These are phyloP conservation scores for Tricladium varicosporioides DNA, from an alignment of 2,329 filamentous ascomycete genomes.

Conservation along the genomic window DNA sequence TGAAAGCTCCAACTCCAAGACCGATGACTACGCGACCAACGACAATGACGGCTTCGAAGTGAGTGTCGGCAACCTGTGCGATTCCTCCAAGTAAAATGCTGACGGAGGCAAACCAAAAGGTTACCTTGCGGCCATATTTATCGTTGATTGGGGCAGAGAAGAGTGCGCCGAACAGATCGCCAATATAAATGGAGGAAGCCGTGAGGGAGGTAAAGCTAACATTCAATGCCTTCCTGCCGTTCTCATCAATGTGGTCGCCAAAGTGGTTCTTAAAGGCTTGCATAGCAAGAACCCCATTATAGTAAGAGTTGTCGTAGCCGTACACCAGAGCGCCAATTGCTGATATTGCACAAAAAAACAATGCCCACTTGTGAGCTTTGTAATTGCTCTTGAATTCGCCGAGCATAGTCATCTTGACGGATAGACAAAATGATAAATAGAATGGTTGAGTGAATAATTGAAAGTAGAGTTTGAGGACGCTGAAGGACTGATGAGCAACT, in stretches of 20 bases:
- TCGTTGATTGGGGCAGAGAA: conserved; percentile 39
- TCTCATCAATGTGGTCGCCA: conserved; percentile 17
- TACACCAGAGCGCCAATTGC: conserved; percentile 26
- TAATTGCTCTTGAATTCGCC: not conserved
- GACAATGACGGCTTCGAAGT: conserved; percentile 9
- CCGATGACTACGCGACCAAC: conserved; percentile 23
- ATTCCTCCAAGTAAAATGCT: conserved; percentile 29
- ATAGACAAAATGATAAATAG: not conserved
- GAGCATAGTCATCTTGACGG: not conserved
- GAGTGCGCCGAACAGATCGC: conserved; percentile 38
- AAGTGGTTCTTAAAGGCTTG: conserved; percentile 30
- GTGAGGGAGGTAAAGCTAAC: conserved; percentile 32
- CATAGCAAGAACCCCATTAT: conserved; percentile 31
- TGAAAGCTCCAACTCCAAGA: conserved; percentile 36
- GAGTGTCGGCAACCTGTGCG: conserved; percentile 15
- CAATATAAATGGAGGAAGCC: conserved; percentile 41
- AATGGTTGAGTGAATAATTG: not conserved
- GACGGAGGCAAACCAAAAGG: conserved; percentile 31
- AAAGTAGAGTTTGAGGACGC: not conserved
- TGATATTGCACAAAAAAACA: conserved; percentile 30
- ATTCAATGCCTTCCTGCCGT: conserved; percentile 23
- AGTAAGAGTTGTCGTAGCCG: conserved; percentile 28
- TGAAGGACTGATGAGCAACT: not conserved
- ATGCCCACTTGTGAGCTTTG: conserved; percentile 17
- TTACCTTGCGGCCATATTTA: conserved; percentile 34